Evolutionary conservation across 371 early-diverging fungal species (phyloP), one percentile per base, ranked within the genome.

Genomic region (Apophysomyces variabilis): DNA sequence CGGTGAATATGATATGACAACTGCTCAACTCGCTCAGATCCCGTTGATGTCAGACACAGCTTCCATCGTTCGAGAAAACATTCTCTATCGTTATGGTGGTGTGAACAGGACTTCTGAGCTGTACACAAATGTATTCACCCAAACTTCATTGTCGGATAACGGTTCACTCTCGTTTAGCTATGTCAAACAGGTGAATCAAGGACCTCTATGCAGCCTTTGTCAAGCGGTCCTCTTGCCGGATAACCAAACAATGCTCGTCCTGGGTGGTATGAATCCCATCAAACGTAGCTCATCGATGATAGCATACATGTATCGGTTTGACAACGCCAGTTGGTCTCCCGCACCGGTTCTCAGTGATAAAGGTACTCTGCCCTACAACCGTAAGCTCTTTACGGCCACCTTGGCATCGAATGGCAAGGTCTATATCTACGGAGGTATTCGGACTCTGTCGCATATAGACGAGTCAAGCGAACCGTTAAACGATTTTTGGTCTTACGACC

Each of bases 401-500:
- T 14, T 62, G 44, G 32, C 26, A 13, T 5, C 57, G 21, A 61
- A 67, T 67, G 67, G 67, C 7, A 61, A 67, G 44, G 57, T 67
- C 9, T 67, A 67, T 36, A 57, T 67, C 26, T 44, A 62, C 35
- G 67, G 67, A 38, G 67, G 67, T 26, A 5, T 45, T 39, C 54
- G 45, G 21, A 38, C 43, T 16, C 44, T 32, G n/a, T 14, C 9
- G 7, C 3, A 7, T 7, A 0, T 16, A 47, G 4, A 11, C 11
- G 9, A 11, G 14, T 2, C 9, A 5, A 50, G 26, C 32, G 12
- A 47, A 7, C 7, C 16, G 9, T 16, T 45, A 0, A 54, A 44
- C 60, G 67, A 67, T 32, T 57, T 54, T 13, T 67, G 67, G 67
- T 59, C 57, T 5, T 67, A 56, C 35, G 58, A 67, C 62, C 58